These are phyloP conservation scores for Trichosporon sp. DNA, from an alignment of 1,284 basidiomycete genomes.

Conservation along the genomic window DNA sequence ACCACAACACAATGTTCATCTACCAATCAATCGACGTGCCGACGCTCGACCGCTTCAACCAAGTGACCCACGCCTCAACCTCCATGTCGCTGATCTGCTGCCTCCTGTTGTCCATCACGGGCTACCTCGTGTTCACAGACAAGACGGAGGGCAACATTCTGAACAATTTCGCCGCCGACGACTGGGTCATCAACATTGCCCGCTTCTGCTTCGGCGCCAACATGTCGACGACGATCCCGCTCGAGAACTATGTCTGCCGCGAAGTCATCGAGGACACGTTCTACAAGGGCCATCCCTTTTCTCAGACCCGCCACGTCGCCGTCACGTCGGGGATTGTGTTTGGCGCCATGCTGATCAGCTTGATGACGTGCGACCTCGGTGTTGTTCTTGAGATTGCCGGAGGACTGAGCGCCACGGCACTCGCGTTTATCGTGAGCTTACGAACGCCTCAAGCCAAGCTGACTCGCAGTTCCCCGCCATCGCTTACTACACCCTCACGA, in stretches of 20 bases:
- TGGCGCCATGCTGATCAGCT: slow-evolving; percentile 78
- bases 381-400: slow-evolving; percentile 97
- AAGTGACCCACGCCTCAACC: slow-evolving; percentile 90
- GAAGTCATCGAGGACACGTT: slow-evolving; percentile 91
- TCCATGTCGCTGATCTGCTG: slow-evolving; percentile 78
- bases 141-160: slow-evolving; percentile 91
- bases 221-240: slow-evolving; percentile 84
- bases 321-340: slow-evolving; percentile 86
- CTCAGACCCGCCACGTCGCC: slow-evolving; percentile 79
- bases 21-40: slow-evolving; percentile 91
- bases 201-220: slow-evolving; percentile 94
- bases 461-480: slow-evolving; percentile 69
- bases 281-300: slow-evolving; percentile 81
- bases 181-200: slow-evolving; percentile 87
- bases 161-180: slow-evolving; percentile 81
- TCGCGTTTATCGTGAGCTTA: slow-evolving; percentile 76
- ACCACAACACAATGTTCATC: slow-evolving; percentile 90
- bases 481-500: slow-evolving; percentile 76
- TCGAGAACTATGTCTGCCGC: slow-evolving; percentile 45
- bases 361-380: slow-evolving; percentile 94
- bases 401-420: slow-evolving; percentile 86
- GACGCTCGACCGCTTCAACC: slow-evolving; percentile 81
- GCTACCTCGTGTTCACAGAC: slow-evolving; percentile 90
- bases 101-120: slow-evolving; percentile 81
- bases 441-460: neutral